phyloP scores from a whole-genome alignment of 2,329 filamentous ascomycete species.

The Volutella citrinella region DNA sequence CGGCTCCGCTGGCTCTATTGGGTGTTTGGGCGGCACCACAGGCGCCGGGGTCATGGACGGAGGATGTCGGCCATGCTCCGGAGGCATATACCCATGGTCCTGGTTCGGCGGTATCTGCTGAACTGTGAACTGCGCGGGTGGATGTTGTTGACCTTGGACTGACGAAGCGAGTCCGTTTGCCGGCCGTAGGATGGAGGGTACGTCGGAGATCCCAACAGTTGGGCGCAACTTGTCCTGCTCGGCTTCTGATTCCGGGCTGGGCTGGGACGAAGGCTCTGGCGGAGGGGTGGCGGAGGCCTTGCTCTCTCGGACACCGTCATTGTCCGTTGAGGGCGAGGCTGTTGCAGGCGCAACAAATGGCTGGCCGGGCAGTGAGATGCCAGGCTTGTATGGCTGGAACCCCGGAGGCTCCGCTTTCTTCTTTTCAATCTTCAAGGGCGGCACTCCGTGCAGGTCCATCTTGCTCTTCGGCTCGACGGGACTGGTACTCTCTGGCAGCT shows the following conservation, averaged over 20 bases:
- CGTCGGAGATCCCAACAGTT: conserved; percentile 1
- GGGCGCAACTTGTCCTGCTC: conserved; percentile 1
- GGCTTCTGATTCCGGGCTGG: not conserved
- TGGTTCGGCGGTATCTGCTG: conserved; percentile 4
- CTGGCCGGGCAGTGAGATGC: not conserved
- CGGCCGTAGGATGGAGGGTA: conserved; percentile 11
- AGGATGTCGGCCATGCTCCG: conserved; percentile 19
- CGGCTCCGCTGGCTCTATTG: too few species aligned
- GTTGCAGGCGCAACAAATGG: too few species aligned
- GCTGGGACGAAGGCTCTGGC: not conserved
- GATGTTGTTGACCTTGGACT: conserved; percentile 10
- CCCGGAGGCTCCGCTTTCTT: conserved; percentile 4
- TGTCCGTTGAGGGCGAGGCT: too few species aligned
- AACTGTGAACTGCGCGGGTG: conserved; percentile 2
- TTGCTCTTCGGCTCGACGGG: conserved; percentile 24
- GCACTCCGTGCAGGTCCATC: conserved; percentile 13
- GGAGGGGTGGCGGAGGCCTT: too few species aligned
- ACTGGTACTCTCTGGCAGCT: conserved; percentile 36
- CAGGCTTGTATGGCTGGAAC: conserved; percentile 18
- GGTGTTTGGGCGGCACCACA: conserved; percentile 12
- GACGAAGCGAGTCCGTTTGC: conserved; percentile 10
- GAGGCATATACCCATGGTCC: conserved; percentile 20
- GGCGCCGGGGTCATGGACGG: conserved; percentile 24
- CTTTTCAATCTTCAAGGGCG: conserved; percentile 11
- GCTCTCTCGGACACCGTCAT: too few species aligned